Base-by-base conservation (phyloP, 495 filamentous ascomycete genomes). In the Annulohypoxylon nitens region DNA sequence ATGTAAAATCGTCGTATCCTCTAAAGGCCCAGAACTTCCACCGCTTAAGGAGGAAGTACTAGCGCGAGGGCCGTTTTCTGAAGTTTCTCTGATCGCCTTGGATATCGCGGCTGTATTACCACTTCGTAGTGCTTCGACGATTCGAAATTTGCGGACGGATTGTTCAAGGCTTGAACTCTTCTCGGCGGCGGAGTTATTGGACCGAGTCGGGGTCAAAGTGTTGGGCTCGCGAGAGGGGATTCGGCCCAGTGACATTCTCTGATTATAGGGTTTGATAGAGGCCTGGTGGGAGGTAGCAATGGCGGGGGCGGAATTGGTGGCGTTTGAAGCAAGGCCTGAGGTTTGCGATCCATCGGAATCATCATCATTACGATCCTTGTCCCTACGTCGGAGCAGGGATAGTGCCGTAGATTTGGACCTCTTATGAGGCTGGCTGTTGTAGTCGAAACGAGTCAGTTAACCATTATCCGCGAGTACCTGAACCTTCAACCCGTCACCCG, bases 91-190 rank as follows among this genome's bases (percentile, higher is more conserved):
- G 69, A 97, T 92, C 8, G 93, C 94, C 76, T 92, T 94, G 26
- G 92, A 92, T 75, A 99, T 98, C 3, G 93, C 93, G 20, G 89
- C 92, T 1, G 93, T 96, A 73, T 99, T 94, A 12, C 96, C 96
- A 76, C 88, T 95, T 68, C 97, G 88, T 61, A 99, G 83, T 16
- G 94, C 90, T 81, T 98, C 96, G 76, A 98, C 97, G 26, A 98
- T 88, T 68, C 94, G 90, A 82, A 98, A 99, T 69, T 95, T 94
- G 70, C 90, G 88, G 39, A 99, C 95, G 0, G 96, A 98, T 78
- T 97, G 93, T 75, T 99, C 95, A 43, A 99, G 93, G 0, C 93
- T 91, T 7, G 81, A 81, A 2, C 82, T 83, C 62, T 80, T 83
- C 41, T 82, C 81, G 23, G 75, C 78, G 16, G 73, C 68, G 14